Conservation (phyloP, 192 early-diverging fungal species). For the Anaeromyces robustus region DNA sequence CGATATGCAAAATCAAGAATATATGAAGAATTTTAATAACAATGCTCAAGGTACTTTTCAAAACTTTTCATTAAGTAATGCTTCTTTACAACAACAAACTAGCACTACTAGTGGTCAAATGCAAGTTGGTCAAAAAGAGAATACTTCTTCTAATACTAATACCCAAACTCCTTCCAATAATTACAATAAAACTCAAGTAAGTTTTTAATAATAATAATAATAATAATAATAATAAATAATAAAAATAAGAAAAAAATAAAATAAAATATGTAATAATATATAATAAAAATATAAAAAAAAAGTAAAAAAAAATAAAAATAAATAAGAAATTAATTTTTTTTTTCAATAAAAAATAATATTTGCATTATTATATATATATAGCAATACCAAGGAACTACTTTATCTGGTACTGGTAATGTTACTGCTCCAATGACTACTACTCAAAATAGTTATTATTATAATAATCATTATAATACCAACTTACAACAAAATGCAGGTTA, state of each 20-base stretch:
- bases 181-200: not conserved
- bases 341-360: too few relatives aligned
- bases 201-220: not conserved
- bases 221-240: too few relatives aligned
- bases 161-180: not conserved
- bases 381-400: not conserved
- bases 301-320: too few relatives aligned
- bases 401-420: not conserved
- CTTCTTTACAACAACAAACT: not conserved
- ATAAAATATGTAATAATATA: too few relatives aligned
- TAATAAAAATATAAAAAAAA: too few relatives aligned
- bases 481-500: not conserved
- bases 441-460: not conserved
- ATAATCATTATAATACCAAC: not conserved
- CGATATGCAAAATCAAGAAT: not conserved
- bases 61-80: not conserved
- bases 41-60: not conserved
- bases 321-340: too few relatives aligned
- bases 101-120: not conserved
- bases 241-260: too few relatives aligned
- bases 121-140: not conserved
- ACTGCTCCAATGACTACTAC: not conserved
- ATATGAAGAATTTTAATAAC: not conserved
- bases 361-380: too few relatives aligned
- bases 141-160: not conserved